These are phyloP conservation scores for Apiospora koreana DNA, from an alignment of 2,329 filamentous ascomycete genomes.

Conservation along the genomic window DNA sequence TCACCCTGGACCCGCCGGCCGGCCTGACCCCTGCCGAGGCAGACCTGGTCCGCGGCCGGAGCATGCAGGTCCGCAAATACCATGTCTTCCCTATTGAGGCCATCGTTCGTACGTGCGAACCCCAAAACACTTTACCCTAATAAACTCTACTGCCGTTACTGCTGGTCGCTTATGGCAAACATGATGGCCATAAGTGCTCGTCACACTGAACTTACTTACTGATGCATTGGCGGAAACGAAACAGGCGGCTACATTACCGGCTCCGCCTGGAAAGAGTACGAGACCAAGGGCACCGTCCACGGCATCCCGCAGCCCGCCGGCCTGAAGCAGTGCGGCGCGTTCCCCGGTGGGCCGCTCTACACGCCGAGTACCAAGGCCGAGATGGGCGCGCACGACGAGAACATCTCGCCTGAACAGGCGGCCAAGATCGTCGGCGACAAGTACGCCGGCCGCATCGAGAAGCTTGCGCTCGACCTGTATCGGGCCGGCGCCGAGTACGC, in stretches of 20 bases:
- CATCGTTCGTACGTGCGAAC: conserved; percentile 43
- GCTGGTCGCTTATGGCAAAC: background rate
- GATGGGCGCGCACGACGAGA: conserved; percentile 77
- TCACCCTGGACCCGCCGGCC: conserved; percentile 37
- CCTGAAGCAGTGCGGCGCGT: conserved; percentile 68
- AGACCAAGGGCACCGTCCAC: conserved; percentile 74
- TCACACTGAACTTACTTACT: background rate
- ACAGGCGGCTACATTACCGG: conserved; percentile 77
- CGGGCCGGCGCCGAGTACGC: conserved; percentile 64
- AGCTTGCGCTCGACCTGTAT: conserved; percentile 67
- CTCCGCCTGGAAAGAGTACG: conserved; percentile 78
- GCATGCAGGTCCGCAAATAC: conserved; percentile 76
- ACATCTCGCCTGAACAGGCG: conserved; percentile 73
- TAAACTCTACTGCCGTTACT: conserved; percentile 32
- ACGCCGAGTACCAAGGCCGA: conserved; percentile 87
- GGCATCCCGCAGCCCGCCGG: conserved; percentile 70
- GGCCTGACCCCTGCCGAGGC: conserved; percentile 44
- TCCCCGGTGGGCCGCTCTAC: conserved; percentile 65
- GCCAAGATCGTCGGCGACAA: conserved; percentile 63
- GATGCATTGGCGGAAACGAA: background rate
- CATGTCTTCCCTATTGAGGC: conserved; percentile 78
- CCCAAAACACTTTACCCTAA: background rate
- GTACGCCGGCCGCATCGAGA: conserved; percentile 66
- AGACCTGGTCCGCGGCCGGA: conserved; percentile 60
- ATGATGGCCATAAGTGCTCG: background rate